Evolutionary conservation across 192 early-diverging fungal genomes (phyloP).

Genomic region (Rhizophagus sp.): DNA sequence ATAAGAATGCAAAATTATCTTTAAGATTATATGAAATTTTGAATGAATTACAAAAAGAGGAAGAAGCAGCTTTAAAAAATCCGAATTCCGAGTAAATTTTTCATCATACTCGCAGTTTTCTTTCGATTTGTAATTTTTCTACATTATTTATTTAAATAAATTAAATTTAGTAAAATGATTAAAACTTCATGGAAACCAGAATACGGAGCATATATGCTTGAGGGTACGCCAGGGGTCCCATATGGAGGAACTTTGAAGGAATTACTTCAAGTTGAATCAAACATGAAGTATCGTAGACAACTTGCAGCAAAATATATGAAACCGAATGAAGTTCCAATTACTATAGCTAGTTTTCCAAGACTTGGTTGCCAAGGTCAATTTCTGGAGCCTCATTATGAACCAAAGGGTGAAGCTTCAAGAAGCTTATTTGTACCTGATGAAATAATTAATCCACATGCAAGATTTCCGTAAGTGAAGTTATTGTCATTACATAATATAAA

Average conservation of each 20-base stretch:
- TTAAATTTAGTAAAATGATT: constrained; percentile 49
- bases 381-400: constrained; percentile 67
- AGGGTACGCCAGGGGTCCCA: constrained; percentile 89
- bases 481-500: not conserved
- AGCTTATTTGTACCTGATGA: constrained; percentile 93
- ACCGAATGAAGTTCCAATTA: constrained; percentile 74
- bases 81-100: constrained; percentile 48
- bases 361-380: constrained; percentile 83
- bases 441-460: constrained; percentile 91
- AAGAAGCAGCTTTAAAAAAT: constrained; percentile 56
- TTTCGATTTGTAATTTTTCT: constrained; percentile 45
- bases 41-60: constrained; percentile 66
- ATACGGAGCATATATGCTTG: constrained; percentile 97
- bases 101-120: not conserved
- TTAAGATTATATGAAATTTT: constrained; percentile 84
- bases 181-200: constrained; percentile 93
- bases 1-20: constrained; percentile 69
- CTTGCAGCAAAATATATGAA: constrained; percentile 63
- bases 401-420: constrained; percentile 67
- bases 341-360: constrained; percentile 86
- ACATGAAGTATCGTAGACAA: constrained; percentile 81
- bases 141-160: constrained; percentile 59
- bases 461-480: constrained; percentile 71
- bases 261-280: constrained; percentile 80
- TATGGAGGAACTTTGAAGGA: constrained; percentile 84